Conservation (phyloP, 2,329 filamentous ascomycete species). For the Cadophora luteo-olivacea region DNA sequence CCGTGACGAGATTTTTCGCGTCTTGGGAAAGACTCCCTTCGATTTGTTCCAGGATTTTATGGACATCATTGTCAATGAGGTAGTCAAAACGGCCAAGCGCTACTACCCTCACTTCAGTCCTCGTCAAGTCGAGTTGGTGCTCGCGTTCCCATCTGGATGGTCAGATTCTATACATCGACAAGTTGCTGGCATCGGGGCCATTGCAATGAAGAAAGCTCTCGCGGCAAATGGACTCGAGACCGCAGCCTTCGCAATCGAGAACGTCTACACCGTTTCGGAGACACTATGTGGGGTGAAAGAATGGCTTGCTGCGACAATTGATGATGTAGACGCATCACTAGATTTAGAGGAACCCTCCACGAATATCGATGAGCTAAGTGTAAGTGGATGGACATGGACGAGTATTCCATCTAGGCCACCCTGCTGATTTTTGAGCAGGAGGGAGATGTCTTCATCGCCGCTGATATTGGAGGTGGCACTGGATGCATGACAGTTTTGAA, state of each 20-base stretch:
- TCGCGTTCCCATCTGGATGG: slow-evolving; percentile 34
- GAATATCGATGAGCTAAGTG: slow-evolving; percentile 20
- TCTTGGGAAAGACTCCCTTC: slow-evolving; percentile 14
- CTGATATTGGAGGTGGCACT: slow-evolving; percentile 30
- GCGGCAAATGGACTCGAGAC: slow-evolving; percentile 14
- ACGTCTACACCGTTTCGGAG: slow-evolving; percentile 32
- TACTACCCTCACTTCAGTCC: not conserved
- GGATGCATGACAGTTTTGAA: slow-evolving; percentile 26
- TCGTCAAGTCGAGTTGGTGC: slow-evolving; percentile 23
- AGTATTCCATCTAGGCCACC: not conserved
- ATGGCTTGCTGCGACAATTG: slow-evolving; percentile 22
- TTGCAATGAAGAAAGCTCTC: slow-evolving; percentile 22
- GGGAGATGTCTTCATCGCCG: slow-evolving; percentile 22
- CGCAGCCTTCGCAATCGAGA: slow-evolving; percentile 26
- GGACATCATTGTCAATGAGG: slow-evolving; percentile 9
- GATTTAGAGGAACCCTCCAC: slow-evolving; percentile 3
- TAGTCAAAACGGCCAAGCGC: not conserved
- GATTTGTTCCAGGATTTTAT: slow-evolving; percentile 28
- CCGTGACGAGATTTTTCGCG: slow-evolving; percentile 13
- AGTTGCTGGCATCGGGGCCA: slow-evolving; percentile 26
- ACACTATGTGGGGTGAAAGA: slow-evolving; percentile 29
- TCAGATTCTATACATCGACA: slow-evolving; percentile 22
- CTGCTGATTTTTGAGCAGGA: slow-evolving; percentile 16
- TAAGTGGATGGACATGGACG: slow-evolving; percentile 1
- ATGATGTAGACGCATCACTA: slow-evolving; percentile 3